Conservation (phyloP, 2,329 filamentous ascomycete genomes). For the Microsporum canis region DNA sequence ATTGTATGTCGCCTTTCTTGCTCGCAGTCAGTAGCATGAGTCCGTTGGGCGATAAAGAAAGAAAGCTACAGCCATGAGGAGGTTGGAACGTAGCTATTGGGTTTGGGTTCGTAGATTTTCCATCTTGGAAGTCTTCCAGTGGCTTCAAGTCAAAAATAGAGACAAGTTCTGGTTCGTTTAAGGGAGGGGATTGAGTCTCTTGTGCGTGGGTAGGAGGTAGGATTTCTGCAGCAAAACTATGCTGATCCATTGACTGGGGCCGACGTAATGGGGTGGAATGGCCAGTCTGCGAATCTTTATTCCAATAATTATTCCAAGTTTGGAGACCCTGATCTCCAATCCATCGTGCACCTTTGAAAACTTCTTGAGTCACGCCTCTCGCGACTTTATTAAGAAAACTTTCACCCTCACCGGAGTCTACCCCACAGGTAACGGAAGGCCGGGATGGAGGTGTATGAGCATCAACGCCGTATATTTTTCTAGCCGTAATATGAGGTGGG, state of each 20-base stretch:
- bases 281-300: slow-evolving; percentile 28
- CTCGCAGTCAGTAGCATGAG: slow-evolving; percentile 38
- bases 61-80: slow-evolving; percentile 39
- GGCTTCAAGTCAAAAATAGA: slow-evolving; percentile 37
- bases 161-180: slow-evolving; percentile 35
- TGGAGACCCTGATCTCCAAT: slow-evolving; percentile 40
- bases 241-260: slow-evolving; percentile 13
- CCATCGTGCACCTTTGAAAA: slow-evolving; percentile 39
- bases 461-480: slow-evolving; percentile 32
- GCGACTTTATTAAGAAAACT: slow-evolving; percentile 39
- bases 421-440: slow-evolving; percentile 34
- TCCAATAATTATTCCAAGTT: slow-evolving; percentile 42
- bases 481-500: slow-evolving; percentile 25
- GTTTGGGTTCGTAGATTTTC: slow-evolving; percentile 24
- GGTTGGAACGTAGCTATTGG: slow-evolving; percentile 38
- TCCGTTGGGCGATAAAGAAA: slow-evolving; percentile 39
- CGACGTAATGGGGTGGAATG: slow-evolving; percentile 22
- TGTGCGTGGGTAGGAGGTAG: slow-evolving; percentile 39
- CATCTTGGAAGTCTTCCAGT: slow-evolving; percentile 31
- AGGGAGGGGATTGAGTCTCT: slow-evolving; percentile 25
- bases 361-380: slow-evolving; percentile 39
- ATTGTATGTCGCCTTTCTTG: slow-evolving; percentile 40
- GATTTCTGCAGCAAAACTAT: slow-evolving; percentile 22
- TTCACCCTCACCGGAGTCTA: slow-evolving; percentile 38
- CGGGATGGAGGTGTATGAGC: slow-evolving; percentile 32